These are phyloP conservation scores for Cryphonectria nitschkei DNA, from an alignment of 2,329 filamentous ascomycete species.

Conservation along the genomic window DNA sequence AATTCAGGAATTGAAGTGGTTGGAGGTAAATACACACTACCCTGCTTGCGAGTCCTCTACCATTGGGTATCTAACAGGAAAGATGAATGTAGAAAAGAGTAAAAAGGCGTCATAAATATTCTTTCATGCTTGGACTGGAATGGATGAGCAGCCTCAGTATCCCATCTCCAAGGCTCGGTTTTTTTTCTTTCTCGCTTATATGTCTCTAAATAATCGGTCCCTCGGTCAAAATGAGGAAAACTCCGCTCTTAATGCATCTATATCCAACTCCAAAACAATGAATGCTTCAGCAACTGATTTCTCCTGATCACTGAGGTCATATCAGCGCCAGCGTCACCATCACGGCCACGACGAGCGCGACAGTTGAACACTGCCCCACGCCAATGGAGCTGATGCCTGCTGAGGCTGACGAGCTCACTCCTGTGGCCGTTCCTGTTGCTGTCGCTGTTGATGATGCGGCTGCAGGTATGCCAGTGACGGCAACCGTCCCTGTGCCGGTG, in stretches of 20 bases:
- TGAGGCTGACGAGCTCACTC: conserved; percentile 13
- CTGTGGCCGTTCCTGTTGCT: neutral
- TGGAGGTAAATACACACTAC: neutral
- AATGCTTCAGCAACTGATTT: neutral
- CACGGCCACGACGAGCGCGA: conserved; percentile 22
- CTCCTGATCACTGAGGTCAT: neutral
- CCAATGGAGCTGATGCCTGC: conserved; percentile 15
- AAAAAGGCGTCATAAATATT: neutral
- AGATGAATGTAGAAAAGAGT: neutral
- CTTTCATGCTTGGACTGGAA: neutral
- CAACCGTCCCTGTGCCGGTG: neutral
- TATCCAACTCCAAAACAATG: conserved; percentile 8
- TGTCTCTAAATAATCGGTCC: neutral
- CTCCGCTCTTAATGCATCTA: neutral
- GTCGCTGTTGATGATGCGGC: conserved; percentile 2
- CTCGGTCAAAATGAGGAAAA: too few relatives aligned
- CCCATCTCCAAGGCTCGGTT: neutral
- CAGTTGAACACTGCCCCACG: conserved; percentile 12
- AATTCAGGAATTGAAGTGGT: too few relatives aligned
- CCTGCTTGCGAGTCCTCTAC: neutral
- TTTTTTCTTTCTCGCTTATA: neutral
- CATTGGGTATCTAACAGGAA: neutral
- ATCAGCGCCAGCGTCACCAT: conserved; percentile 17
- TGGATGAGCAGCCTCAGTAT: neutral
- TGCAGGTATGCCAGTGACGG: neutral